phyloP scores from a whole-genome alignment of 768 basidiomycete genomes.

The Candolleomyces aberdarensis region DNA sequence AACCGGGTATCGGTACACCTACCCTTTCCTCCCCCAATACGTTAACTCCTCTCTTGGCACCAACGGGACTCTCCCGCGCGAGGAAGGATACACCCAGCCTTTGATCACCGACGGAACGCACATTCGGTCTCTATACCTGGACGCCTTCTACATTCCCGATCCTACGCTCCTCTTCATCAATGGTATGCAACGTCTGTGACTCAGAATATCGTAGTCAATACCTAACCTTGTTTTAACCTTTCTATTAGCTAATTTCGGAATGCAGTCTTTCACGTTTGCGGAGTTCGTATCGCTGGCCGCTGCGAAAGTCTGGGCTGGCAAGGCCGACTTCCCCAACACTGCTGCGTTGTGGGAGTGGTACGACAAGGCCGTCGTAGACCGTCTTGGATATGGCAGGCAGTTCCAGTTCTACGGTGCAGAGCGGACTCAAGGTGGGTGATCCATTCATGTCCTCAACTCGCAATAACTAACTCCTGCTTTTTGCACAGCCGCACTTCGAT shows the following conservation, averaged over 20 bases:
- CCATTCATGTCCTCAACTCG: not conserved
- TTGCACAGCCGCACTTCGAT: slow-evolving; percentile 24
- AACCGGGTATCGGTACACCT: slow-evolving; percentile 43
- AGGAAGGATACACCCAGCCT: slow-evolving; percentile 20
- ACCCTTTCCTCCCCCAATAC: slow-evolving; percentile 41
- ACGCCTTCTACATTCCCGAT: slow-evolving; percentile 42
- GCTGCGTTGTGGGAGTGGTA: slow-evolving; percentile 31
- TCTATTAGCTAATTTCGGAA: slow-evolving; percentile 33
- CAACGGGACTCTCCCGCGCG: slow-evolving; percentile 17
- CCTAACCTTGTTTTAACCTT: not conserved
- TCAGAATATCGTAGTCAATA: not conserved
- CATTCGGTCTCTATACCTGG: slow-evolving; percentile 37
- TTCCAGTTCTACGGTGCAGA: slow-evolving; percentile 32
- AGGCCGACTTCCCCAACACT: slow-evolving; percentile 31
- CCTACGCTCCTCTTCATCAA: slow-evolving; percentile 40
- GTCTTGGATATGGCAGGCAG: slow-evolving; percentile 34
- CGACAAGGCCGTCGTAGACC: slow-evolving; percentile 24
- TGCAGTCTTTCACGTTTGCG: slow-evolving; percentile 36
- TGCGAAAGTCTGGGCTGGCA: slow-evolving; percentile 35
- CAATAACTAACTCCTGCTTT: not conserved
- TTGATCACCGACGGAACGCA: slow-evolving; percentile 40
- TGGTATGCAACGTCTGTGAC: slow-evolving; percentile 17
- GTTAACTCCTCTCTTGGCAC: slow-evolving; percentile 25
- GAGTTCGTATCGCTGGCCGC: slow-evolving; percentile 34
- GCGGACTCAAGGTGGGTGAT: slow-evolving; percentile 23